Conservation (phyloP, 805 yeast genomes). For the Vanderwaltozyma polyspora region DNA sequence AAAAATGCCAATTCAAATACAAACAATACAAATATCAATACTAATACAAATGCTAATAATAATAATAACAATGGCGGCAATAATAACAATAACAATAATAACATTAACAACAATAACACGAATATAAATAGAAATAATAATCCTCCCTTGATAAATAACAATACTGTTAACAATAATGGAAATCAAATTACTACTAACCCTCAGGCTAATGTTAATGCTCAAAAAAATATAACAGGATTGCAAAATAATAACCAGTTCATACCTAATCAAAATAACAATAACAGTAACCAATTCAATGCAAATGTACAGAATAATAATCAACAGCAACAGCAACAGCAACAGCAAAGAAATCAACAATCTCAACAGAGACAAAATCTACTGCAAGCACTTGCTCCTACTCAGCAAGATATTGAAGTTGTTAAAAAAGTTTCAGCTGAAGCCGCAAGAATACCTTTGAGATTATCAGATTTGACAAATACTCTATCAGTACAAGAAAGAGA, state of each 20-base stretch:
- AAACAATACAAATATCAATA: conserved; percentile 1
- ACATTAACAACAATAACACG: conserved; percentile 1
- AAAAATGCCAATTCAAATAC: conserved; percentile 1
- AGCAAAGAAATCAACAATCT: background rate
- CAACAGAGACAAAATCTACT: conserved; percentile 1
- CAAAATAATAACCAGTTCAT: conserved; percentile 4
- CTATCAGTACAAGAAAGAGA: conserved; percentile 56
- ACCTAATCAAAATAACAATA: background rate
- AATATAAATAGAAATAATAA: conserved; percentile 1
- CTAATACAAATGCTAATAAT: background rate
- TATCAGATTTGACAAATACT: conserved; percentile 53
- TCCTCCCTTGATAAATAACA: background rate
- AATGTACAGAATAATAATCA: background rate
- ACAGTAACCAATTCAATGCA: background rate
- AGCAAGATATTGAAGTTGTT: conserved; percentile 51
- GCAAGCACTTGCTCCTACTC: conserved; percentile 34
- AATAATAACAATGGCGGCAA: background rate
- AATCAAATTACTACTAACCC: background rate
- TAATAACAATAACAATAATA: conserved; percentile 1
- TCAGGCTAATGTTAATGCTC: conserved; percentile 1
- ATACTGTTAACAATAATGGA: background rate
- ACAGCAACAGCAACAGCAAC: background rate
- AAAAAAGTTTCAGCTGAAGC: conserved; percentile 60
- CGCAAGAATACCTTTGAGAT: conserved; percentile 49
- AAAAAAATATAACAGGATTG: conserved; percentile 2